Evolutionary conservation across 768 basidiomycete species (phyloP).

Genomic region (Mycena amicta): DNA sequence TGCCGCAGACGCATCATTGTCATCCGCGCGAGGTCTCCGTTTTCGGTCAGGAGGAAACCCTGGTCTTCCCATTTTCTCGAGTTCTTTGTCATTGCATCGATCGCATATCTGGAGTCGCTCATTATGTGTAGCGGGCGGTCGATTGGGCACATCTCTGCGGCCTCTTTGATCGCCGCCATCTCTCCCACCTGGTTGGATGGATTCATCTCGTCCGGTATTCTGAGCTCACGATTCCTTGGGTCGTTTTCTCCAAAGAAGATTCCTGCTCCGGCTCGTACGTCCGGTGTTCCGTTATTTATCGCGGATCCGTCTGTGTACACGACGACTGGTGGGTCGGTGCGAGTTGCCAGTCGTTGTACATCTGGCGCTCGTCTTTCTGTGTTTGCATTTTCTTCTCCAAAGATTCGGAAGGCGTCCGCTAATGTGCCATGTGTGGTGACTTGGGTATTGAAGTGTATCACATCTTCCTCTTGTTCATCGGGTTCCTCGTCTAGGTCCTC

Average conservation of each 20-base stretch:
- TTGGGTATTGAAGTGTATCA: neutral
- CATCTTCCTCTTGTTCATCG: neutral
- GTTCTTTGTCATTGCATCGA: conserved; percentile 26
- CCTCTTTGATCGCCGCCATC: conserved; percentile 16
- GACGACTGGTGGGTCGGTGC: neutral
- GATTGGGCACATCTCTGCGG: neutral
- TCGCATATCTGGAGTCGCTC: conserved; percentile 27
- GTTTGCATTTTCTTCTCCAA: neutral
- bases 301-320: conserved; percentile 33
- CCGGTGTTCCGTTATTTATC: conserved; percentile 15
- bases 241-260: conserved; percentile 22
- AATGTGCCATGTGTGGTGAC: neutral
- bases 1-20: conserved; percentile 12
- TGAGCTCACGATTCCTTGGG: conserved; percentile 16
- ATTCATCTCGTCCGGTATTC: conserved; percentile 12
- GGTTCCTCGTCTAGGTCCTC: neutral
- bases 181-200: conserved; percentile 29
- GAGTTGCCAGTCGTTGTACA: neutral
- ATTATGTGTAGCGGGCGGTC: conserved; percentile 14
- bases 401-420: neutral
- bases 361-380: neutral
- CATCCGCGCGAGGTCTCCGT: conserved; percentile 16
- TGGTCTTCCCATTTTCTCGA: conserved; percentile 26
- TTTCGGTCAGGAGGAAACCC: conserved; percentile 27
- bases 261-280: conserved; percentile 26